A percentile compares a stretch with the other conserved stretches of the same genome.
phyloP scores from a whole-genome alignment of 1,284 basidiomycete species.

The Sporisorium reilianum region DNA sequence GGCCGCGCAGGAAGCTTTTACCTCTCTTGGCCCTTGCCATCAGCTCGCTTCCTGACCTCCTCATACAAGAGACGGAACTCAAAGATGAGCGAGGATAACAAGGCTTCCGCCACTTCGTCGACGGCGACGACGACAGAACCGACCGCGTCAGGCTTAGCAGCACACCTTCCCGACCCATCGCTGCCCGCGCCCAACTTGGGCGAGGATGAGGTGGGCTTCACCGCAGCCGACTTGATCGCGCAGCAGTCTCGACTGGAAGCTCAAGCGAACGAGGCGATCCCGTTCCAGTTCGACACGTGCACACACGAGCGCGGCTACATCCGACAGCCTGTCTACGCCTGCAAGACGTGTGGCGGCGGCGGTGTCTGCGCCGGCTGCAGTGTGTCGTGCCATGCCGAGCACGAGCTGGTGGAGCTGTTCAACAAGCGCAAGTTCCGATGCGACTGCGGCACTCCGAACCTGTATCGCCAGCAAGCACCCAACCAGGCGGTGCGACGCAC shows the following conservation, averaged over 20 bases:
- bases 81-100: conserved; percentile 23
- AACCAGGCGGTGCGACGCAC: conserved; percentile 18
- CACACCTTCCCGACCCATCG: conserved; percentile 55
- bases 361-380: conserved; percentile 71
- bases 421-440: conserved; percentile 67
- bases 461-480: conserved; percentile 44
- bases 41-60: neutral
- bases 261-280: conserved; percentile 69
- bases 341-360: conserved; percentile 65
- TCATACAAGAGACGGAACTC: neutral
- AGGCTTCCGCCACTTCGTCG: conserved; percentile 10
- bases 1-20: neutral
- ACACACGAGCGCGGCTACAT: conserved; percentile 68
- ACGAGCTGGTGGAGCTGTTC: conserved; percentile 69
- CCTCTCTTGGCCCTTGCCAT: neutral
- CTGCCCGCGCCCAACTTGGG: conserved; percentile 51
- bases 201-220: conserved; percentile 60
- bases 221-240: conserved; percentile 67
- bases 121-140: conserved; percentile 4
- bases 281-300: conserved; percentile 69
- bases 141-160: conserved; percentile 2
- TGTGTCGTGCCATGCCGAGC: conserved; percentile 69
- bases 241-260: conserved; percentile 68
- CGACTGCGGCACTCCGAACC: conserved; percentile 65
- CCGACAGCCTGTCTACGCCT: conserved; percentile 70